Evolutionary conservation across 495 filamentous ascomycete species (phyloP).

Genomic region (Daldinia concentrica): DNA sequence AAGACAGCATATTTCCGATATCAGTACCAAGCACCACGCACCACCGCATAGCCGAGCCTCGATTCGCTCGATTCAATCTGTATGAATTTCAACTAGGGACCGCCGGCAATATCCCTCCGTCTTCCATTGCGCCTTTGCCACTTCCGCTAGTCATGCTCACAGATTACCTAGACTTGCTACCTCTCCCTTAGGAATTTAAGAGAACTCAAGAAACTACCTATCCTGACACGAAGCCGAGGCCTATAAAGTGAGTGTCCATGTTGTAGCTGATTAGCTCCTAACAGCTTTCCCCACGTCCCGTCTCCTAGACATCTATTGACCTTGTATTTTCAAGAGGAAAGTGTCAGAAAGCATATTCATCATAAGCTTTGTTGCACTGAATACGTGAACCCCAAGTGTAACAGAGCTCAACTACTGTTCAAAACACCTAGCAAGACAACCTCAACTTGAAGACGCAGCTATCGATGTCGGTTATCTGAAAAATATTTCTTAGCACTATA

Average conservation of each 20-base stretch:
- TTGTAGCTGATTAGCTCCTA: conserved; percentile 9
- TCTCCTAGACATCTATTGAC: conserved; percentile 10
- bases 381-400: conserved; percentile 18
- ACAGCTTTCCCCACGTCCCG: conserved; percentile 4
- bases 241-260: conserved; percentile 28
- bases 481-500: conserved; percentile 33
- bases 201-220: conserved; percentile 37
- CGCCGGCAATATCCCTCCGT: conserved; percentile 5
- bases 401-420: conserved; percentile 19
- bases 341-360: too few relatives aligned
- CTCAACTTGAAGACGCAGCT: conserved; percentile 10
- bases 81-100: conserved; percentile 16
- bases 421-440: conserved; percentile 10
- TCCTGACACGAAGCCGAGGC: conserved; percentile 26
- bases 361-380: conserved; percentile 24
- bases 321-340: conserved; percentile 25
- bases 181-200: conserved; percentile 11
- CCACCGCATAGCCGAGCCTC: conserved; percentile 1
- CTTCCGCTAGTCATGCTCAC: conserved; percentile 17
- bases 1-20: conserved; percentile 11
- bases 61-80: conserved; percentile 36
- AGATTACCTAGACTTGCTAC: conserved; percentile 11
- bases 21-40: conserved; percentile 2
- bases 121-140: background rate
- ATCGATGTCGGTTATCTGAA: conserved; percentile 21